Conservation (phyloP, 139 green algal genomes). For the Desmodesmus armatus region DNA sequence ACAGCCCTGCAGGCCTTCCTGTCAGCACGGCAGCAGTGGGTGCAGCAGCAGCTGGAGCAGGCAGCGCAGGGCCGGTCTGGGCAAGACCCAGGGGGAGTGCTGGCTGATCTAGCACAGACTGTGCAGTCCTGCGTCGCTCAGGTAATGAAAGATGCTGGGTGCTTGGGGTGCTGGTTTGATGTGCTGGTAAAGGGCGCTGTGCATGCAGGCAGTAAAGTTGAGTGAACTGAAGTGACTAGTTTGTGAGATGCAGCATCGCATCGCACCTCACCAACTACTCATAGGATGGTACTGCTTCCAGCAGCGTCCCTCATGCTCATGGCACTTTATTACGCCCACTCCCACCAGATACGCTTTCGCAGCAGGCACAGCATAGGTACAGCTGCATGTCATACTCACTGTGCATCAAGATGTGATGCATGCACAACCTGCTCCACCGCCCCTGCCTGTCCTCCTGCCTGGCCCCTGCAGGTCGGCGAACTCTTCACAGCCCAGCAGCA, state of each 20-base stretch:
- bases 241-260: too few relatives aligned
- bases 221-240: too few relatives aligned
- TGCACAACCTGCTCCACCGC: background rate
- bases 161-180: background rate
- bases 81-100: slow-evolving; percentile 19
- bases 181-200: background rate
- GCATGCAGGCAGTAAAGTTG: too few relatives aligned
- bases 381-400: background rate
- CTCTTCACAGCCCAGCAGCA: slow-evolving; percentile 64
- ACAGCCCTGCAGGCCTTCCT: slow-evolving; percentile 68
- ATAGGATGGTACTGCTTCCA: too few relatives aligned
- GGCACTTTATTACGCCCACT: too few relatives aligned
- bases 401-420: background rate
- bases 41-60: slow-evolving; percentile 38
- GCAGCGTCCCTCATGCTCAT: too few relatives aligned
- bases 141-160: slow-evolving; percentile 37
- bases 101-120: slow-evolving; percentile 50
- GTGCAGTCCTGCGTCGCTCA: slow-evolving; percentile 66
- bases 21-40: slow-evolving; percentile 45
- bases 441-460: background rate
- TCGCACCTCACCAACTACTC: too few relatives aligned
- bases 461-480: slow-evolving; percentile 75
- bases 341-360: background rate
- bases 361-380: background rate
- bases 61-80: background rate